Base-by-base conservation (phyloP, 2,329 filamentous ascomycete species). In the Cladophialophora exuberans region DNA sequence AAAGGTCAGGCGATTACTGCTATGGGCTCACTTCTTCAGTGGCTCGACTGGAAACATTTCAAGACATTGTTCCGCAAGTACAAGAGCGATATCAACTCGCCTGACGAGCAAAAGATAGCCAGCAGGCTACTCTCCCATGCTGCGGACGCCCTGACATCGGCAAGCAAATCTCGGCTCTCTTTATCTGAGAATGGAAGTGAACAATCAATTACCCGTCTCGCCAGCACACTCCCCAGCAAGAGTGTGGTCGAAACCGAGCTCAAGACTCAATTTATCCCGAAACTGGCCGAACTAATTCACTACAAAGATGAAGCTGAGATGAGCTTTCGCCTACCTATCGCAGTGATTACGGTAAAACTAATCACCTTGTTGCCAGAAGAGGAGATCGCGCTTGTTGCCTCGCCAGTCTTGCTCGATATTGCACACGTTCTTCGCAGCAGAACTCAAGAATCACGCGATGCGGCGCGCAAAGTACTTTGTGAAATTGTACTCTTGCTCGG, bases 221-320 rank as follows among this genome's bases (percentile, higher is more conserved):
- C 84, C 6, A 77, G 72, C 35, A 89, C 87, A 0, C 76, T 91
- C 50, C 90, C 90, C 0, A 78, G 80, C 28, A 72, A 81, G 57
- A 75, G 83, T 7, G 90, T 90, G 69, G 77, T 96, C 28, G 77
- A 82, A 13, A 79, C 82, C 1, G 90, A 96, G 63, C 77, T 97
- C 48, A 81, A 83, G 35, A 82, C 83, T 17, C 85, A 86, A 59
- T 88, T 96, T 64, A 75, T 96, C 31, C 90, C 93, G 0, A 83
- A 88, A 15, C 75, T 99, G 26, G 81, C 87, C n/a, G 83, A 85
- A 41, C 94, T 96, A 68, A 82, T 97, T 23, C 92, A 97, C 65
- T 86, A 96, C 65, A 97, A 97, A 71, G 90, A 97, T 61, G 94
- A 99, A 69, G 86, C 90, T 1, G 92, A 91, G 45, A 93, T 99